Conservation (phyloP, 176 grass and related monocot species). For the Bothriochloa decipiens region DNA sequence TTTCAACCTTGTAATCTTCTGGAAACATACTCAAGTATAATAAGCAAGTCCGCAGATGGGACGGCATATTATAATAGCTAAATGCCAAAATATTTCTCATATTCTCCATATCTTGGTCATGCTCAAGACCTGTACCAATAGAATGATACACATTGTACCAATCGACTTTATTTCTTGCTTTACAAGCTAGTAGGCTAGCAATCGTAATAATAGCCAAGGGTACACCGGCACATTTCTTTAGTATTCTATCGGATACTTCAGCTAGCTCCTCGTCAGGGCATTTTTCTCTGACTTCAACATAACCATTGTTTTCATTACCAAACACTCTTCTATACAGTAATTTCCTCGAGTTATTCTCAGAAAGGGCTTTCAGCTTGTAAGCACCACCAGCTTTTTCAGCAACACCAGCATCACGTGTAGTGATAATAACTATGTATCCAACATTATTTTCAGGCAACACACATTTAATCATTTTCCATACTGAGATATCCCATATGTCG, state of each 20-base stretch:
- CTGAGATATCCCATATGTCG: no score
- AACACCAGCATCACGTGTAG: background rate
- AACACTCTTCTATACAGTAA: background rate
- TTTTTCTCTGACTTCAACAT: background rate
- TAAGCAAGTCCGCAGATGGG: background rate
- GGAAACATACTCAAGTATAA: background rate
- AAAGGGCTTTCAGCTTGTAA: background rate
- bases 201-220: background rate
- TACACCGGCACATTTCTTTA: background rate
- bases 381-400: background rate
- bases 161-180: background rate
- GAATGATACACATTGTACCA: background rate
- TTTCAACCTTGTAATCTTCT: background rate
- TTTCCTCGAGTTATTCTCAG: background rate
- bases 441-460: no score
- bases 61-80: background rate
- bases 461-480: no score
- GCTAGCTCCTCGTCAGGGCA: background rate
- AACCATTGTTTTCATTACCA: background rate
- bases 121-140: background rate
- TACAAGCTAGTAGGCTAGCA: background rate
- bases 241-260: background rate
- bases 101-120: background rate
- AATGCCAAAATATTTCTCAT: background rate
- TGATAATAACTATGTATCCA: background rate